These are phyloP conservation scores for Ophiostoma fasciatum DNA, from an alignment of 2,329 filamentous ascomycete genomes.

Conservation along the genomic window DNA sequence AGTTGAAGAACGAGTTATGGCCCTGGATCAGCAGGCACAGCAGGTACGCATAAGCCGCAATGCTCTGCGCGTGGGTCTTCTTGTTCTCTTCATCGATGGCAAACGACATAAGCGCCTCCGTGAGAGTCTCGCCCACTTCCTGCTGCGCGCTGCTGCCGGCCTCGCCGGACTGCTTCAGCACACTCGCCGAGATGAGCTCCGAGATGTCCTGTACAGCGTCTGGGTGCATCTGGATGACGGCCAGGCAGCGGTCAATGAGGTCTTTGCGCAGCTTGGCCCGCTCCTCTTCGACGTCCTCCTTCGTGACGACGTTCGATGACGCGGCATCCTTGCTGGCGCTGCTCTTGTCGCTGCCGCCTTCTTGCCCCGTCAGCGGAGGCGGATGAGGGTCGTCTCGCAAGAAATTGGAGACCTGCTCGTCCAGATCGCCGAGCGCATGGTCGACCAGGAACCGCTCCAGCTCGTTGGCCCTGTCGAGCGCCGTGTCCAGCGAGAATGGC, in stretches of 20 bases:
- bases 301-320: constrained; percentile 25
- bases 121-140: constrained; percentile 69
- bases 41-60: constrained; percentile 85
- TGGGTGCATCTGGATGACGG: constrained; percentile 77
- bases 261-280: constrained; percentile 58
- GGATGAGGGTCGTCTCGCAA: no score
- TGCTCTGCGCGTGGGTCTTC: constrained; percentile 46
- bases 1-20: constrained; percentile 58
- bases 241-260: constrained; percentile 77
- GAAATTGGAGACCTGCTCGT: no score
- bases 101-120: constrained; percentile 66
- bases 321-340: no score
- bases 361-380: not conserved
- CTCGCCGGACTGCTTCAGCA: constrained; percentile 41
- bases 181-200: constrained; percentile 66
- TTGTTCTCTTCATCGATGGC: constrained; percentile 44
- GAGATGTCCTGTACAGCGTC: constrained; percentile 82
- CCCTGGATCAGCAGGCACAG: constrained; percentile 80
- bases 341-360: not conserved
- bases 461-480: constrained; percentile 16
- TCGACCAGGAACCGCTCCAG: constrained; percentile 10
- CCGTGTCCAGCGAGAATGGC: constrained; percentile 15
- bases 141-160: constrained; percentile 31
- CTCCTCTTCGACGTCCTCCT: constrained; percentile 68
- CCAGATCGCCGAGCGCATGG: no score